Percentiles rank a stretch among this genome's conserved stretches.
These are phyloP conservation scores for Byssothecium circinans DNA, from an alignment of 2,329 filamentous ascomycete species.

Conservation along the genomic window DNA sequence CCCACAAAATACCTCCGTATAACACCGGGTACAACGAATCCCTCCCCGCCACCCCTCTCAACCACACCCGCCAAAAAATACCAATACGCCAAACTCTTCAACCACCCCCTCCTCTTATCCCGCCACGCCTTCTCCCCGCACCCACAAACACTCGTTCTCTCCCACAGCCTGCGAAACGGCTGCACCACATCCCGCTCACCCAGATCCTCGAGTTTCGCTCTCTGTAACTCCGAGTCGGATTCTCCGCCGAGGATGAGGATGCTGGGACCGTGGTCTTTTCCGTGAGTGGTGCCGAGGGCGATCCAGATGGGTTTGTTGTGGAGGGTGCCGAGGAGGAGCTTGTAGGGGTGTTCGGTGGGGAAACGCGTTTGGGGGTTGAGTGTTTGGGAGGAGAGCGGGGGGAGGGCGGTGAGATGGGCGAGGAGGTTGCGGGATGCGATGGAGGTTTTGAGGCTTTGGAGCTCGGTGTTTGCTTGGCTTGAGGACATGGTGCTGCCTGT, in stretches of 20 bases:
- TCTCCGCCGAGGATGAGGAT: too few species aligned
- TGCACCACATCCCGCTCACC: neutral
- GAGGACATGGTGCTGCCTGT: neutral
- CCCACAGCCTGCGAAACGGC: conserved; percentile 2
- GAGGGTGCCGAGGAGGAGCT: conserved; percentile 1
- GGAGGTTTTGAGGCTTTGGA: neutral
- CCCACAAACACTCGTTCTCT: neutral
- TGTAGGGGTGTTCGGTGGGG: neutral
- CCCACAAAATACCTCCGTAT: neutral
- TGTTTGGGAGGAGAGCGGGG: neutral
- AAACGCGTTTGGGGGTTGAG: neutral
- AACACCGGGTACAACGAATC: neutral
- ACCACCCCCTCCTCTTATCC: neutral
- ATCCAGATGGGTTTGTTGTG: neutral
- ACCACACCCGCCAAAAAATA: neutral
- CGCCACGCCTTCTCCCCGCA: neutral
- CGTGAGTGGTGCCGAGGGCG: neutral
- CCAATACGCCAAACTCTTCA: conserved; percentile 2
- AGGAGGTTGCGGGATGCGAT: neutral
- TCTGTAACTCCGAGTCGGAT: too few species aligned
- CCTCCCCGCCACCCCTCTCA: neutral
- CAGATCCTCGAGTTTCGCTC: neutral
- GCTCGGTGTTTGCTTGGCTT: neutral
- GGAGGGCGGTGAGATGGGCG: neutral
- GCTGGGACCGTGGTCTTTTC: too few species aligned